Percentiles rank a stretch among this genome's conserved stretches.
Conservation (phyloP, 2,329 filamentous ascomycete species). For the Colletotrichum zoysiae region DNA sequence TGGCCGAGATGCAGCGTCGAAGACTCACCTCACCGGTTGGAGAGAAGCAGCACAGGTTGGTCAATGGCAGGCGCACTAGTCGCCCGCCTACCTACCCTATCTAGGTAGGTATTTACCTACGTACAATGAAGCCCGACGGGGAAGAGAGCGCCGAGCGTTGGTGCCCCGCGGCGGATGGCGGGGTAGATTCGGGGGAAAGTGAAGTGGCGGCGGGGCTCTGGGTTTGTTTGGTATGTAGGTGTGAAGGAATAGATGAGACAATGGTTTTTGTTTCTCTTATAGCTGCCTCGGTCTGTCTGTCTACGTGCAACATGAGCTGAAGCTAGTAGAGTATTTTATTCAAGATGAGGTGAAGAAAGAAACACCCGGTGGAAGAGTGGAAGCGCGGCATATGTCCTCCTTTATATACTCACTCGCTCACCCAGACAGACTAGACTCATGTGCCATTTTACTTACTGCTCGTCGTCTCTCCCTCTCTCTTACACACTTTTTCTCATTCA, state of each 20-base stretch:
- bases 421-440: neutral
- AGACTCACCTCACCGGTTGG: constrained; percentile 21
- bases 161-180: constrained; percentile 37
- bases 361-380: neutral
- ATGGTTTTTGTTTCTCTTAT: accelerated
- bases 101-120: neutral
- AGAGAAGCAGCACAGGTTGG: neutral
- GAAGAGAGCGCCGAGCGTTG: constrained; percentile 23
- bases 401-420: constrained; percentile 28
- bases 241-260: neutral
- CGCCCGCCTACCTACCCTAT: no score
- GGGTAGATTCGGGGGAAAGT: constrained; percentile 21
- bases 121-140: constrained; percentile 26
- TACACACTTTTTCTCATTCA: neutral
- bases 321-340: neutral
- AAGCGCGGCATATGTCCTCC: constrained; percentile 5
- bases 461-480: neutral
- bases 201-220: neutral
- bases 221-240: no score
- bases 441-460: neutral
- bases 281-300: neutral
- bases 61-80: neutral
- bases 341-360: constrained; percentile 5
- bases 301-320: neutral
- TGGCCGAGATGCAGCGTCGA: neutral